Conservation (phyloP, 805 yeast genomes). For the Kockiozyma suomiensis region DNA sequence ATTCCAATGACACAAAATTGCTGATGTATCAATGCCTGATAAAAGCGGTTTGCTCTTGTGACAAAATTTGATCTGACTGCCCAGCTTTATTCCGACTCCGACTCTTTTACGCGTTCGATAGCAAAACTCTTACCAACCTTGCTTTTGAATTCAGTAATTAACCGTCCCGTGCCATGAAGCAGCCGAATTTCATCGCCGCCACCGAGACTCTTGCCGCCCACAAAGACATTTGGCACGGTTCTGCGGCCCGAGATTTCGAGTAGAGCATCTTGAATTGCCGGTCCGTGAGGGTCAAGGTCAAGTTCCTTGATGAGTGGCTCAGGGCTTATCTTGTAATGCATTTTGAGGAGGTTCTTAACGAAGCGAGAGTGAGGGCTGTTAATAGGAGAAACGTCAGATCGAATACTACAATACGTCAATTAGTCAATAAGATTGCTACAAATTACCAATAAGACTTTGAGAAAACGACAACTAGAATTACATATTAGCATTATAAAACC, state of each 20-base stretch:
- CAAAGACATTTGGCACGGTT: conserved; percentile 88
- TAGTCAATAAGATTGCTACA: not conserved
- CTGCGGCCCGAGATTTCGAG: conserved; percentile 69
- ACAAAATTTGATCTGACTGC: not conserved
- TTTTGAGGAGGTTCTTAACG: conserved; percentile 66
- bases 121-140: conserved; percentile 15
- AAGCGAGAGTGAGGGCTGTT: conserved; percentile 71
- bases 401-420: not conserved
- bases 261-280: conserved; percentile 71
- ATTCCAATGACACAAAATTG: too few relatives aligned
- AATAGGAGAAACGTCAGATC: not conserved
- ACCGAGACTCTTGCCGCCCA: conserved; percentile 76
- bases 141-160: conserved; percentile 41
- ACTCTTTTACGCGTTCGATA: not conserved
- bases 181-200: conserved; percentile 81
- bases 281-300: conserved; percentile 77
- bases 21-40: not conserved
- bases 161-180: conserved; percentile 59
- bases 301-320: conserved; percentile 74
- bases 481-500: not conserved
- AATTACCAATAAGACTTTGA: conserved; percentile 50
- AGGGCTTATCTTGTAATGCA: conserved; percentile 72
- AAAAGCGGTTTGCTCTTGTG: not conserved
- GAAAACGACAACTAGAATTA: conserved; percentile 46
- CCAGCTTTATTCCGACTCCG: not conserved